Percentiles rank a stretch among this genome's conserved stretches.
Conservation (phyloP, 192 early-diverging fungal species). For the Jimgerdemannia flammicorona region DNA sequence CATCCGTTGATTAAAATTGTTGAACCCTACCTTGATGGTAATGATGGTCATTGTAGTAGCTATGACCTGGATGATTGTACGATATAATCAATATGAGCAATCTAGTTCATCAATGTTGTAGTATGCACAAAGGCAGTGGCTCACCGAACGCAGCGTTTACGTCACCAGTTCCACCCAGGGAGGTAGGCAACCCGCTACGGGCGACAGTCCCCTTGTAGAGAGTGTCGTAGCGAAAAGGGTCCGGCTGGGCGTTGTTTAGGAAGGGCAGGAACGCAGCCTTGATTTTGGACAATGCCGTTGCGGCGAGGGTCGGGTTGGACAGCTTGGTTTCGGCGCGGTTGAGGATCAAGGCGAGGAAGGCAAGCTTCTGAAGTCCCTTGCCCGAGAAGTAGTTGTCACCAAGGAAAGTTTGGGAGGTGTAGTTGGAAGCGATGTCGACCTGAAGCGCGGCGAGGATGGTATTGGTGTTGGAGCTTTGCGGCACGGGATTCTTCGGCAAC, state of each 20-base stretch:
- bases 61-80: constrained; percentile 6
- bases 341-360: constrained; percentile 26
- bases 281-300: constrained; percentile 16
- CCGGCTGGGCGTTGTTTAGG: constrained; percentile 22
- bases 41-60: constrained; percentile 38
- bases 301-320: constrained; percentile 18
- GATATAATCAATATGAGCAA: no score
- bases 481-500: constrained; percentile 17
- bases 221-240: constrained; percentile 24
- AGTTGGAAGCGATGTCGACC: constrained; percentile 16
- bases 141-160: constrained; percentile 21
- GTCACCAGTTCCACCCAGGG: constrained; percentile 27
- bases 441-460: constrained; percentile 20
- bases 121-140: no score
- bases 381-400: constrained; percentile 34
- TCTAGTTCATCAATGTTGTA: no score
- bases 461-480: constrained; percentile 5
- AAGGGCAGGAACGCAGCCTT: constrained; percentile 22
- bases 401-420: constrained; percentile 20
- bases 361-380: constrained; percentile 33
- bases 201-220: constrained; percentile 30
- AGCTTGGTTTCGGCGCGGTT: constrained; percentile 22
- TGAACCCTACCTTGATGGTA: constrained; percentile 29
- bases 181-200: constrained; percentile 17
- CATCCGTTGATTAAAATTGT: constrained; percentile 25